These are phyloP conservation scores for Nyctanthes arbortristis DNA, from an alignment of 257 asterid genomes.

Conservation along the genomic window DNA sequence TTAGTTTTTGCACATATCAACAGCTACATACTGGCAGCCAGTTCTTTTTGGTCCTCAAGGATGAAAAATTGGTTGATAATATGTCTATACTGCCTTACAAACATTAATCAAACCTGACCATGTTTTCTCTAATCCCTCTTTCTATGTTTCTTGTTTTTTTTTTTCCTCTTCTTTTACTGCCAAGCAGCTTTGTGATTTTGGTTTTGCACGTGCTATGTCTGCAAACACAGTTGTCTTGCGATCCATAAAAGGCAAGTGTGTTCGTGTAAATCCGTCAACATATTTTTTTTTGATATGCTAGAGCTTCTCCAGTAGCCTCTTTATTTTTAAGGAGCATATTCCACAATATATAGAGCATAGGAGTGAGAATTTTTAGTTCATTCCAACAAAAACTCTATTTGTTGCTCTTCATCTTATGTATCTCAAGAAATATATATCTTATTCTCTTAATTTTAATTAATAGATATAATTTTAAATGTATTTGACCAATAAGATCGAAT, in stretches of 20 bases:
- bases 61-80: not conserved
- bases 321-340: too few species aligned
- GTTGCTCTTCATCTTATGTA: too few species aligned
- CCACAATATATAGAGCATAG: too few species aligned
- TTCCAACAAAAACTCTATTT: too few species aligned
- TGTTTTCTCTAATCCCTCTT: not conserved
- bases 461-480: too few species aligned
- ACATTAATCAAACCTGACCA: slow-evolving; percentile 15
- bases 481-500: too few species aligned
- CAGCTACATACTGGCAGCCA: slow-evolving; percentile 6
- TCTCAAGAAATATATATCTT: too few species aligned
- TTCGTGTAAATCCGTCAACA: slow-evolving; percentile 10
- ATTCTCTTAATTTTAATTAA: too few species aligned
- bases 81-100: not conserved
- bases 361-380: too few species aligned
- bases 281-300: slow-evolving; percentile 17
- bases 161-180: slow-evolving; percentile 25
- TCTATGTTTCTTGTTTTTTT: not conserved
- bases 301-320: too few species aligned
- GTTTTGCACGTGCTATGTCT: slow-evolving; percentile 98
- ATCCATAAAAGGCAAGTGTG: slow-evolving; percentile 76
- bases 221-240: slow-evolving; percentile 94
- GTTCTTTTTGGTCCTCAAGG: not conserved
- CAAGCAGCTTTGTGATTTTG: slow-evolving; percentile 89
- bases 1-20: not conserved